A percentile compares a stretch with the other conserved stretches of the same genome.
Conservation (phyloP, 2,329 filamentous ascomycete species). For the Aspergillus japonicus region DNA sequence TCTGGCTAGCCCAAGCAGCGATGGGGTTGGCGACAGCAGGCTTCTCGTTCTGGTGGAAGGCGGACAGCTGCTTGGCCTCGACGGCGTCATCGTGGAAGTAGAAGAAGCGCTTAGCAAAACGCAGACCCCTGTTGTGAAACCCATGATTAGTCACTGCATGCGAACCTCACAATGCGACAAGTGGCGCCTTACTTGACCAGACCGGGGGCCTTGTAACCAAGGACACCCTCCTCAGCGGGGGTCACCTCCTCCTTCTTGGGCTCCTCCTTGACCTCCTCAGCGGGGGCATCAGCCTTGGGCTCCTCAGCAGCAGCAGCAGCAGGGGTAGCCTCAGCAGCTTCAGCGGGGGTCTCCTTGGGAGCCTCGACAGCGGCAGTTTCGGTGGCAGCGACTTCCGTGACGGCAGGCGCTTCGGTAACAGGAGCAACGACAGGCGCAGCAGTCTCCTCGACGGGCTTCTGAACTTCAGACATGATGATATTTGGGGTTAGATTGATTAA, state of each 20-base stretch:
- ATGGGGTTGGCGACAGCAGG: constrained; percentile 72
- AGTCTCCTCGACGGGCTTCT: constrained; percentile 67
- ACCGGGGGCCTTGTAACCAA: constrained; percentile 87
- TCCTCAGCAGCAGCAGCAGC: constrained; percentile 35
- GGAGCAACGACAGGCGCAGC: constrained; percentile 42
- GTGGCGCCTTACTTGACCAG: constrained; percentile 74
- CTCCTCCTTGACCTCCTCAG: constrained; percentile 40
- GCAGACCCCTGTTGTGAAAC: constrained; percentile 66
- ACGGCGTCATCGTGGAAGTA: constrained; percentile 75
- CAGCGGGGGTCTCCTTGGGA: constrained; percentile 34
- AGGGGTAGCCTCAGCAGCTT: constrained; percentile 36
- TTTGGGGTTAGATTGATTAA: constrained; percentile 16
- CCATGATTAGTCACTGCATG: constrained; percentile 9
- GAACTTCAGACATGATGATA: constrained; percentile 68
- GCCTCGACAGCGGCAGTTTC: constrained; percentile 31
- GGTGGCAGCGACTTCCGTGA: constrained; percentile 40
- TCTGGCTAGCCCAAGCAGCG: constrained; percentile 86
- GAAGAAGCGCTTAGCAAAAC: constrained; percentile 92
- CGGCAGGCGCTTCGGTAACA: constrained; percentile 35
- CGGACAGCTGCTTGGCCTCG: constrained; percentile 68
- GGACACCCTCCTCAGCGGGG: constrained; percentile 76
- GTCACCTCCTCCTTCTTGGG: constrained; percentile 51
- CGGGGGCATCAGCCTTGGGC: constrained; percentile 36
- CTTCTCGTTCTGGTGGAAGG: constrained; percentile 89
- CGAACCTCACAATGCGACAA: neutral